Evolutionary conservation across 2,329 filamentous ascomycete species (phyloP), one percentile per base, ranked within the genome.

Genomic region (Diplocarpon rosae): DNA sequence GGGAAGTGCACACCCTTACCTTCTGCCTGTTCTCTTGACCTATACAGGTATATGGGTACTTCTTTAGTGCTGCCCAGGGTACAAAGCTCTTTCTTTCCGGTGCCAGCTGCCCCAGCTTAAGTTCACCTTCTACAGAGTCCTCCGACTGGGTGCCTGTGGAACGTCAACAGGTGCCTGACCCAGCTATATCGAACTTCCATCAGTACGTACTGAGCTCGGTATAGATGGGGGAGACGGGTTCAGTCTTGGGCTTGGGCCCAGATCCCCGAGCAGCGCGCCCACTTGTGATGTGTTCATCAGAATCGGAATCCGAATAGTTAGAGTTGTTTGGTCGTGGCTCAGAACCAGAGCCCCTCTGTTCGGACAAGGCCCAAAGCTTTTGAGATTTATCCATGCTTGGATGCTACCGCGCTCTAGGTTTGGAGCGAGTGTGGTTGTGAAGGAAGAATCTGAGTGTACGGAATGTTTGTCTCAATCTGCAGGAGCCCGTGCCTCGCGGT

Each of bases 1-100:
- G 36, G 27, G 12, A 35, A 39, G 27, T 16, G 42, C 8, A 35
- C 28, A 40, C 37, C 16, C 14, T 15, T 61, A 67, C 75, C 52
- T 55, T 70, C 57, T 62, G 71, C 50, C 56, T 64, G 56, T 75
- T 83, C 47, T 46, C 48, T 47, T 69, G 70, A 44, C 72, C 71
- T 35, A 80, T 72, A 58, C 73, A 85, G 43, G 64, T 68, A 50
- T 73, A 69, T 0, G 77, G 75, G 54, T 81, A 87, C 15, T 67
- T 69, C 20, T 65, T 61, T 17, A 85, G 63, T 0, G 76, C 63
- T 17, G 65, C 65, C 68, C 72, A 77, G 0, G 74, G 66, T 32
- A 67, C 68, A 51, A 80, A 73, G 1, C 43, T 39, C 13, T 63
- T 58, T 0, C 46, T 49, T 16, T 57, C 47, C 1, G 44, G 20